phyloP scores from a whole-genome alignment of 495 filamentous ascomycete species.

The Lindgomyces ingoldianus region DNA sequence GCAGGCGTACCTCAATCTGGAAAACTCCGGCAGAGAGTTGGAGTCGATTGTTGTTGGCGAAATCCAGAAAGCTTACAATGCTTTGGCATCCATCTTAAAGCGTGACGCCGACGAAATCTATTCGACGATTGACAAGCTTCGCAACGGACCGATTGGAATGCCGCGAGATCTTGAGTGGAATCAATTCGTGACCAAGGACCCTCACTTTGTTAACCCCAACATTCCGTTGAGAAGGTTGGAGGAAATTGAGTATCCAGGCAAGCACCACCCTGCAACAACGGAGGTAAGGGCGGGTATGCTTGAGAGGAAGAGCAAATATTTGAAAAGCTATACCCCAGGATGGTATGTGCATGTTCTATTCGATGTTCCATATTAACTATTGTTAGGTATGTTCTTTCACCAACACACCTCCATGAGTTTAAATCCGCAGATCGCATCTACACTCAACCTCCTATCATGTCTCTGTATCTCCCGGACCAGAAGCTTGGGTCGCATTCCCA shows the following conservation, averaged over 20 bases:
- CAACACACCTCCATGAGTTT: constrained; percentile 97
- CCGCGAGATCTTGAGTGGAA: constrained; percentile 92
- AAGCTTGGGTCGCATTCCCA: constrained; percentile 91
- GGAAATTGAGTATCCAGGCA: constrained; percentile 91
- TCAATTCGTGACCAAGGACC: constrained; percentile 75
- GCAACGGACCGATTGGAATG: constrained; percentile 81
- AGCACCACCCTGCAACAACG: constrained; percentile 79
- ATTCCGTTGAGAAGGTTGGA: constrained; percentile 75
- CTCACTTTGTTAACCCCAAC: constrained; percentile 84
- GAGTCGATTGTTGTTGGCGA: constrained; percentile 95
- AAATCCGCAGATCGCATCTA: constrained; percentile 78
- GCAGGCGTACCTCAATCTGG: constrained; percentile 91
- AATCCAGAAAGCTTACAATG: constrained; percentile 95
- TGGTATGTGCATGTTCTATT: no score
- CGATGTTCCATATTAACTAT: constrained; percentile 14
- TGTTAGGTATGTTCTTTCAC: constrained; percentile 89
- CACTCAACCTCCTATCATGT: constrained; percentile 86
- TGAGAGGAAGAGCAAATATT: constrained; percentile 96
- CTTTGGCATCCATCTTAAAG: constrained; percentile 84
- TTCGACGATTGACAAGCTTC: constrained; percentile 75
- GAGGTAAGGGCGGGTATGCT: constrained; percentile 88
- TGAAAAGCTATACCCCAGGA: constrained; percentile 96
- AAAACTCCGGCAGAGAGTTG: constrained; percentile 89
- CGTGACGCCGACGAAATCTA: constrained; percentile 83
- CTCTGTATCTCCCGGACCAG: constrained; percentile 88